A percentile compares a stretch with the other conserved stretches of the same genome.
Conservation (phyloP, 148 eudicot species). For the Vaccinium macrocarpon region DNA sequence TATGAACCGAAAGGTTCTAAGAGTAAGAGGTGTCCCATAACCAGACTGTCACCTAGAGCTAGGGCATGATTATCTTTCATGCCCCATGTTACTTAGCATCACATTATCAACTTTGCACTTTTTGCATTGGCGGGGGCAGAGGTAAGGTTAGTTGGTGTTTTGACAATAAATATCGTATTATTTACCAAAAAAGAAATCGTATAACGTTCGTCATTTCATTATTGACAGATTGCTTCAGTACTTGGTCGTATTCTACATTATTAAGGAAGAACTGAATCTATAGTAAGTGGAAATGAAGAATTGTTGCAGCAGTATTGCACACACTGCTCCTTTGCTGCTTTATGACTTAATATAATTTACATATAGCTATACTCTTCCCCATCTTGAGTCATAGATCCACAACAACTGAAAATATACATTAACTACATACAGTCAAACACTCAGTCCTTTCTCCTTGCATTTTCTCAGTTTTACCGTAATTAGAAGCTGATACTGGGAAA, state of each 20-base stretch:
- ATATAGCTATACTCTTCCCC: not conserved
- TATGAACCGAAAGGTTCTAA: conserved; percentile 26
- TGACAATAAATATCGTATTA: too few relatives aligned
- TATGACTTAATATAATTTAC: not conserved
- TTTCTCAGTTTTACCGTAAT: not conserved
- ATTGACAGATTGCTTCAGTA: too few relatives aligned
- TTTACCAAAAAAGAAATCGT: too few relatives aligned
- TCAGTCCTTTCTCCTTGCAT: not conserved
- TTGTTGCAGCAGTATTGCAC: not conserved
- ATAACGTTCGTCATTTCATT: too few relatives aligned
- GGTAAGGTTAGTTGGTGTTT: too few relatives aligned
- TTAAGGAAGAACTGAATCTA: too few relatives aligned
- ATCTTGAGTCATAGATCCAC: not conserved
- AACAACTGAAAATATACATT: not conserved
- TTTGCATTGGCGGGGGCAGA: too few relatives aligned
- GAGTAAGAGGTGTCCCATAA: conserved; percentile 31
- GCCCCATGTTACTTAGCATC: too few relatives aligned
- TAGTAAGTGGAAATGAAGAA: too few relatives aligned
- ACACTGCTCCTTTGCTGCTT: not conserved
- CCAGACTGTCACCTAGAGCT: conserved; percentile 12
- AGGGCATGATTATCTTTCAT: too few relatives aligned
- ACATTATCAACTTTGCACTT: too few relatives aligned
- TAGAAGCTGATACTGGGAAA: not conserved
- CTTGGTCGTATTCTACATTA: too few relatives aligned
- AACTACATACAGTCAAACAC: not conserved